phyloP scores from a whole-genome alignment of 345 rosid genomes.

The Salix koriyanagi region DNA sequence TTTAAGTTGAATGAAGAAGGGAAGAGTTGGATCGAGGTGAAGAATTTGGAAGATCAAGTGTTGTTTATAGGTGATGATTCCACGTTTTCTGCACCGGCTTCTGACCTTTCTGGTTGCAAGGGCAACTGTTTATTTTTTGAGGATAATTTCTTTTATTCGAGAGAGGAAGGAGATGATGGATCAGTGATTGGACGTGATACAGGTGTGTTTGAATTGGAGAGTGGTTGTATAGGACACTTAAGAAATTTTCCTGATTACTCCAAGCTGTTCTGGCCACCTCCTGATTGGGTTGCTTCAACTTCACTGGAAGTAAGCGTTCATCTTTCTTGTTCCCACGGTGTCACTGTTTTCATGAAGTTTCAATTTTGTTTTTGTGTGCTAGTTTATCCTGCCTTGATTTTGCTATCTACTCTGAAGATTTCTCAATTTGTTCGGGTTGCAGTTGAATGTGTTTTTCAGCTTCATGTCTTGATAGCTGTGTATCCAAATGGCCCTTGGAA shows the following conservation, averaged over 20 bases:
- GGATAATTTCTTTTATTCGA: conserved; percentile 43
- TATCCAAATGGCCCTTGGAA: background rate
- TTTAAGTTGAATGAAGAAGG: conserved; percentile 44
- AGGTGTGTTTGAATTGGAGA: conserved; percentile 66
- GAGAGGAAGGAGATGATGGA: conserved; percentile 24
- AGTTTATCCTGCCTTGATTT: background rate
- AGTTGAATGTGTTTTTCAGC: background rate
- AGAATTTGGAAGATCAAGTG: conserved; percentile 47
- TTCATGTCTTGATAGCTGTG: background rate
- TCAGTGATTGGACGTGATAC: conserved; percentile 36
- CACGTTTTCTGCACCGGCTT: conserved; percentile 54
- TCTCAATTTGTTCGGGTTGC: background rate
- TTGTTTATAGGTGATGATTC: conserved; percentile 90
- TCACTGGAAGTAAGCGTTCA: conserved; percentile 45
- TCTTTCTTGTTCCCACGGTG: background rate
- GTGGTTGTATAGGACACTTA: conserved; percentile 44
- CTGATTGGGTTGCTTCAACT: conserved; percentile 51
- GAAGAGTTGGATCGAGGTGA: conserved; percentile 54
- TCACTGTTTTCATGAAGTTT: background rate
- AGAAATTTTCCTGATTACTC: conserved; percentile 42
- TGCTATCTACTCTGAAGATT: background rate
- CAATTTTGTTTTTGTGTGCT: background rate
- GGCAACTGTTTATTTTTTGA: conserved; percentile 65
- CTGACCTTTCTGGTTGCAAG: conserved; percentile 39
- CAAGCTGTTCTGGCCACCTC: conserved; percentile 88